Base-by-base conservation (phyloP, 805 yeast genomes). In the Dipodascus albidus region DNA sequence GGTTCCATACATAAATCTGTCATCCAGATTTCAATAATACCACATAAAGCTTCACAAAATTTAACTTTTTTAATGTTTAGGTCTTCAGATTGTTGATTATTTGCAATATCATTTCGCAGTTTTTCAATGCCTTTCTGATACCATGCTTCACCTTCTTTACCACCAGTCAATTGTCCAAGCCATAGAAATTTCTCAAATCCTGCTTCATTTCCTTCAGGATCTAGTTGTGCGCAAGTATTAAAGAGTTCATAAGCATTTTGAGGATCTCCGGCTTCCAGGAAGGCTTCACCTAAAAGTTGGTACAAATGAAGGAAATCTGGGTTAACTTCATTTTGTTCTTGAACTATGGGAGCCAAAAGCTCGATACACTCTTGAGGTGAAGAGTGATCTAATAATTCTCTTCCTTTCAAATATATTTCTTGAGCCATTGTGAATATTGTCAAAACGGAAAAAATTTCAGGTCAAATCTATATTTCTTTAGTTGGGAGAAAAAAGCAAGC, bases 161-260 rank as follows among this genome's bases (percentile, higher is more conserved):
- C 96, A 47, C 97, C 97, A 23, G 83, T 73, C 52, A 91, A 81
- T 70, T 91, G 99, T 1, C 97, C 99, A 57, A 91, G 71, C 68
- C 90, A 88, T 53, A 93, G 75, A 64, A 86, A 90, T 70, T 89
- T 90, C 64, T 87, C 96, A 14, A 54, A 59, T 21, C 81, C 82
- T 1, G 91, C 93, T 48, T 68, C 60, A 1, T 63, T 57, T 1
- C 87, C 96, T 1, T 73, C 66, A 1, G 85, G 81, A 67, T 90
- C 97, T 52, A 83, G 57, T 57, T 79, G 79, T 55, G 90, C 81
- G 2, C 89, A 81, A 48, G 68, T 69, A 6, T 67, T 66, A 51
- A 91, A 72, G 14, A 81, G 69, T 3, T 79, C 76, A 64, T 82
- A 86, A 0, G 96, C 96, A 50, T 75, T 74, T 55, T 87, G 95